Evolutionary conservation across 2,329 filamentous ascomycete genomes (phyloP).

Genomic region (Paramyrothecium sp.): DNA sequence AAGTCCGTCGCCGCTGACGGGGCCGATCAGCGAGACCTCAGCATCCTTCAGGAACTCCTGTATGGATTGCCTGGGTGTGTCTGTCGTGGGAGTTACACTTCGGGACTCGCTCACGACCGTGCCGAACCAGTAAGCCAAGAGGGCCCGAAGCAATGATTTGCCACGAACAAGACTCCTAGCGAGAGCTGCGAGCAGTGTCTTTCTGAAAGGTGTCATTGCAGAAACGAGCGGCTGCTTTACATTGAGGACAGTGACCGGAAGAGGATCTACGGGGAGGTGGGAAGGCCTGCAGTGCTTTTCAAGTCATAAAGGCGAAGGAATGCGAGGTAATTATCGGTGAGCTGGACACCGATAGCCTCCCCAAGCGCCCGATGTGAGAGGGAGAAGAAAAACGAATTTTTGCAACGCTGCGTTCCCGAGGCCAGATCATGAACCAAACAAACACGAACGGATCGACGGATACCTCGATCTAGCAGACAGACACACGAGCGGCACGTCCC

Average conservation of each 20-base stretch:
- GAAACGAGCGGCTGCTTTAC: conserved; percentile 51
- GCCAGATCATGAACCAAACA: not conserved
- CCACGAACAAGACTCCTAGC: conserved; percentile 58
- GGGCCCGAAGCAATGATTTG: conserved; percentile 57
- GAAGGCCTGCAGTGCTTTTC: not conserved
- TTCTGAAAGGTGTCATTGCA: conserved; percentile 57
- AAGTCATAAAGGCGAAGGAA: not conserved
- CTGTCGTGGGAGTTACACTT: conserved; percentile 15
- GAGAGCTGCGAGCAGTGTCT: conserved; percentile 51
- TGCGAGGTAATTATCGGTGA: not conserved
- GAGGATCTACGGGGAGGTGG: not conserved
- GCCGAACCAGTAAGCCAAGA: conserved; percentile 53
- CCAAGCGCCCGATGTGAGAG: not conserved
- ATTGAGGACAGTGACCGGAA: conserved; percentile 16
- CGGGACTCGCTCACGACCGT: conserved; percentile 33
- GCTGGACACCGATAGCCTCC: not conserved
- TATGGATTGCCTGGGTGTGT: conserved; percentile 24
- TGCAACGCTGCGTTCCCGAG: not conserved
- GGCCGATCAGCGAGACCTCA: conserved; percentile 49
- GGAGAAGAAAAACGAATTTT: not conserved
- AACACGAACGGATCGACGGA: not conserved
- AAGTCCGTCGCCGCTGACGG: conserved; percentile 44
- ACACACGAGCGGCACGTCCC: not conserved
- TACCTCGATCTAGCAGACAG: not conserved
- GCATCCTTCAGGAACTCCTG: conserved; percentile 57